Evolutionary conservation across 2,329 filamentous ascomycete species (phyloP).

Genomic region (Cladophialophora immunda): DNA sequence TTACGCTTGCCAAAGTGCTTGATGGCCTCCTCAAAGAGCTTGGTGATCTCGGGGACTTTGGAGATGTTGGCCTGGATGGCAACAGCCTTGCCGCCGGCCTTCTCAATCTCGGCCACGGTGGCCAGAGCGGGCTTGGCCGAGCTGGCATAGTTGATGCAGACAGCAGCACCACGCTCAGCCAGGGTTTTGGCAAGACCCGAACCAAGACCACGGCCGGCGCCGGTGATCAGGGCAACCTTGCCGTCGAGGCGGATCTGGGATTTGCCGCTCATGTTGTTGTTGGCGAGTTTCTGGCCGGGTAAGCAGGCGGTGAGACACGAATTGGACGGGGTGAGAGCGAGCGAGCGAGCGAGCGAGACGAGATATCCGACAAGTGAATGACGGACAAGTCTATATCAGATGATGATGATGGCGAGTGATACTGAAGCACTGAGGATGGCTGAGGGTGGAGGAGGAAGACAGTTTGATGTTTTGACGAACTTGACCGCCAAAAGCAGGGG

Average conservation of each 20-base stretch:
- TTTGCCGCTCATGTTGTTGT: constrained; percentile 30
- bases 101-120: constrained; percentile 43
- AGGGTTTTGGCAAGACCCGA: constrained; percentile 48
- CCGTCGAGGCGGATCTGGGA: constrained; percentile 42
- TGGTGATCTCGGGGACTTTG: constrained; percentile 53
- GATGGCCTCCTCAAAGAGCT: constrained; percentile 54
- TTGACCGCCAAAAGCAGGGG: constrained; percentile 21
- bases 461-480: constrained; percentile 3
- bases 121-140: constrained; percentile 50
- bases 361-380: constrained; percentile 18
- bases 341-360: constrained; percentile 11
- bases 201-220: constrained; percentile 49
- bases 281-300: constrained; percentile 5
- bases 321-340: neutral
- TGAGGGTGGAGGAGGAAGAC: neutral
- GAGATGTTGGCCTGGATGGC: constrained; percentile 59
- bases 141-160: constrained; percentile 56
- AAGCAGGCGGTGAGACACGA: constrained; percentile 11
- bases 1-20: constrained; percentile 40
- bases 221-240: constrained; percentile 52
- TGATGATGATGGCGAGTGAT: constrained; percentile 17
- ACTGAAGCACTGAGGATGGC: constrained; percentile 5
- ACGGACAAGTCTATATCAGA: constrained; percentile 9
- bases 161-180: constrained; percentile 46
- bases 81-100: constrained; percentile 48